phyloP scores from a whole-genome alignment of 768 basidiomycete genomes.

The Lentinula lateritia region DNA sequence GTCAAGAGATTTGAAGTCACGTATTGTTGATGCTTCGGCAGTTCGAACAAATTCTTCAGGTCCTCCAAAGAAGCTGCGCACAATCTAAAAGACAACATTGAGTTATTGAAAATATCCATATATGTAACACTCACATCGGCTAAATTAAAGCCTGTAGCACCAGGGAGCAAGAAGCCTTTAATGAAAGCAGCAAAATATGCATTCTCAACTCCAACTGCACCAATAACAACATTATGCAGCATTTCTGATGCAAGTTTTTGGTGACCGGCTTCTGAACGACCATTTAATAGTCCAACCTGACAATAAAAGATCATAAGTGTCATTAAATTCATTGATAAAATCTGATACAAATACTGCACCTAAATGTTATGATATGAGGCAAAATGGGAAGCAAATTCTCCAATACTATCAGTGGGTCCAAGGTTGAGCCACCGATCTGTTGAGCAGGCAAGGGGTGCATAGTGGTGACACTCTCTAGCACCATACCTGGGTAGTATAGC shows the following conservation, averaged over 20 bases:
- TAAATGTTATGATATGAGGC: background rate
- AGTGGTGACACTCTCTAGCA: too few species aligned
- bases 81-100: background rate
- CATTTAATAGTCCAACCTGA: background rate
- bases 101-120: too few species aligned
- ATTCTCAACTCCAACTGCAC: background rate
- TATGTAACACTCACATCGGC: background rate
- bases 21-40: background rate
- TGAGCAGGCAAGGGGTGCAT: too few species aligned
- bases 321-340: too few species aligned
- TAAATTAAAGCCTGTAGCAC: background rate
- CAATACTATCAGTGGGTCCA: background rate
- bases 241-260: background rate
- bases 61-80: background rate
- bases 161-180: background rate
- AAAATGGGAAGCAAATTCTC: background rate
- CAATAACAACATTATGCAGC: background rate
- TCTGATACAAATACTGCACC: background rate
- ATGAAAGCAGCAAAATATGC: background rate
- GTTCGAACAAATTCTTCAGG: background rate
- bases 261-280: background rate
- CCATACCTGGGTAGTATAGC: too few species aligned
- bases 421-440: background rate
- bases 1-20: background rate
- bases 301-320: too few species aligned